Evolutionary conservation across 2,329 filamentous ascomycete species (phyloP), one percentile per base, ranked within the genome.

Genomic region (Gliomastix tumulicola): DNA sequence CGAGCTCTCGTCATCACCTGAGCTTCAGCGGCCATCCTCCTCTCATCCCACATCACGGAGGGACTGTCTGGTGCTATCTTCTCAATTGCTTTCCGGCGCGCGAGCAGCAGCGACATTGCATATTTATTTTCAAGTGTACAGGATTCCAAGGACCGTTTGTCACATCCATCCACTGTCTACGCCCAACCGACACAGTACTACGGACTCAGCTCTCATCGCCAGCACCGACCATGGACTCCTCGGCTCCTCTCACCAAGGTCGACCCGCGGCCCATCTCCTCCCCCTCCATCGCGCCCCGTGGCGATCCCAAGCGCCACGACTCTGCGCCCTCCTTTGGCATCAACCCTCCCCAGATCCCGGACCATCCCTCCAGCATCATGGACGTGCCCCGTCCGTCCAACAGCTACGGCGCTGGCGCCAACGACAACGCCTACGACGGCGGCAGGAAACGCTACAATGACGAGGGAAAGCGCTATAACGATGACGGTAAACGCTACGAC

Each of bases 271-370:
- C 41, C 25, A 40, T 42, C 9, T 41, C 39, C 32, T 28, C 34
- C 7, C 30, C 33, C 8, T 38, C 36, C 5, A 27, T 30, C 19
- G n/a, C 33, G 28, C 16, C 23, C 25, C 16, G n/a, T 12, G 23
- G 15, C 23, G 27, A 8, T 19, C 30, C 18, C 30, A 16, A 15
- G 22, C 36, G n/a, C 18, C 21, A 30, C 15, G 30, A 16, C 30
- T 30, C 34, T 12, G 19, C 20, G 34, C 38, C 16, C 23, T 41
- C 41, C 7, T n/a, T n/a, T n/a, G n/a, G n/a, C n/a, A n/a, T n/a
- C n/a, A n/a, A n/a, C n/a, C n/a, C n/a, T n/a, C n/a, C n/a, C n/a
- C 48, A 47, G 17, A 43, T 47, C 21, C 41, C 48, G 8, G 45
- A 49, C n/a, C 48, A 45, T 18, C 43, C 49, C 3, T 34, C 39